phyloP scores from a whole-genome alignment of 164 flowering plant species.

The Annona squamosa region DNA sequence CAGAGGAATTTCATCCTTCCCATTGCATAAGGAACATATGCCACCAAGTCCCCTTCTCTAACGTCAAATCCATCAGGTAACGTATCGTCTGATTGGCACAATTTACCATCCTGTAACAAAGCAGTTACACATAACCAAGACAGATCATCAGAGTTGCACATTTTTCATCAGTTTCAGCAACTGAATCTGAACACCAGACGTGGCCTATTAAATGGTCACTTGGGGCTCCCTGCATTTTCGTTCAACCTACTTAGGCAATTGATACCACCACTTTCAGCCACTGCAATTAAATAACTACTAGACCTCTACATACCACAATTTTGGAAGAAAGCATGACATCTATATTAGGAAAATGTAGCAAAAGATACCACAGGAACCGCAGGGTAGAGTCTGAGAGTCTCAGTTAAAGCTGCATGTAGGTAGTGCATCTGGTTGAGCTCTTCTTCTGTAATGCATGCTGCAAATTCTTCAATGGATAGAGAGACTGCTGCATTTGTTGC shows the following conservation, averaged over 20 bases:
- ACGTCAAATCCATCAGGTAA: constrained; percentile 65
- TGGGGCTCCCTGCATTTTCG: neutral
- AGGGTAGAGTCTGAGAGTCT: constrained; percentile 84
- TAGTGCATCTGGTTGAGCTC: constrained; percentile 69
- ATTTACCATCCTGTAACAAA: constrained; percentile 39
- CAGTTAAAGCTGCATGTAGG: constrained; percentile 78
- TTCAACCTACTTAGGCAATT: neutral
- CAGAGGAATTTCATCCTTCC: constrained; percentile 68
- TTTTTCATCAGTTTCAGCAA: neutral
- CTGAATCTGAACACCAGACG: neutral
- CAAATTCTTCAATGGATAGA: constrained; percentile 27
- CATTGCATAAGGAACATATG: constrained; percentile 60
- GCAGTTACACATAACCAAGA: neutral
- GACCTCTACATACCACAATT: neutral
- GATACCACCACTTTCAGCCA: neutral
- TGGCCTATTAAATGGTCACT: neutral
- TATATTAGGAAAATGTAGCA: neutral
- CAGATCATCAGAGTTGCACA: neutral
- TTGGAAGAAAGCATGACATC: neutral
- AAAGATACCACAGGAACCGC: constrained; percentile 66
- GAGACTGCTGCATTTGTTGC: neutral
- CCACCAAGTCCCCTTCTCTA: constrained; percentile 49
- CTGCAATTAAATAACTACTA: too few species aligned
- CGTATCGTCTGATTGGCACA: constrained; percentile 43
- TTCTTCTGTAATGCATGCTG: constrained; percentile 38